These are phyloP conservation scores for Amaranthus palmeri DNA, from an alignment of 148 eudicot species.

Conservation along the genomic window DNA sequence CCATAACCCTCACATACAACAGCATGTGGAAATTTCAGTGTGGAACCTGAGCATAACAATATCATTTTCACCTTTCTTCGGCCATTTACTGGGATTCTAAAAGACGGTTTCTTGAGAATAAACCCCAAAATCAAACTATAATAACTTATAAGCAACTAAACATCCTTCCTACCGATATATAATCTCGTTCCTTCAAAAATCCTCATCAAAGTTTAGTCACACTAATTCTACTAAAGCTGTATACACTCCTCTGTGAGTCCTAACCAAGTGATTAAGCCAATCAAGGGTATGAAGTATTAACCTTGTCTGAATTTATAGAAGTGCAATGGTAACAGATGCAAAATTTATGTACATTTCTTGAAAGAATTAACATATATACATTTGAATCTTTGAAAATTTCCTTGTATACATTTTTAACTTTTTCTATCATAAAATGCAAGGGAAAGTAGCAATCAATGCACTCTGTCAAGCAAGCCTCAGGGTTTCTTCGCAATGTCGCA, in stretches of 20 bases:
- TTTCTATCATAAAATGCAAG: background rate
- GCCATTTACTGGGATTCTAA: background rate
- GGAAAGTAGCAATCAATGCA: slow-evolving; percentile 9
- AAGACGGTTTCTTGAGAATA: background rate
- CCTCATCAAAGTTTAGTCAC: background rate
- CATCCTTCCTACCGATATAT: background rate
- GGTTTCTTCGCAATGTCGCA: slow-evolving; percentile 24
- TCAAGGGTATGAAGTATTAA: background rate
- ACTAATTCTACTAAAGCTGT: background rate
- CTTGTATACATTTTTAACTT: background rate
- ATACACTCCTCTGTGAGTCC: background rate
- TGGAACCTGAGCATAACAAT: no score
- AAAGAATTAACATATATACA: slow-evolving; percentile 9
- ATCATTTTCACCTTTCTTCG: background rate
- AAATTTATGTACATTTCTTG: slow-evolving; percentile 3
- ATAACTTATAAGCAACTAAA: background rate
- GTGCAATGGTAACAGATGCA: background rate
- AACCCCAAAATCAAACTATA: background rate
- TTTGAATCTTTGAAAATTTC: background rate
- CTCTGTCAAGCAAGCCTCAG: slow-evolving; percentile 14
- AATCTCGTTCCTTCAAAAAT: background rate
- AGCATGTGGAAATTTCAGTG: no score
- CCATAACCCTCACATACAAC: no score
- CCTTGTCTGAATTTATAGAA: background rate
- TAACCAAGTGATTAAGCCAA: background rate